A percentile compares a stretch with the other conserved stretches of the same genome.
Conservation (phyloP, 176 grass and related monocot genomes). For the Miscanthus lutarioriparius region DNA sequence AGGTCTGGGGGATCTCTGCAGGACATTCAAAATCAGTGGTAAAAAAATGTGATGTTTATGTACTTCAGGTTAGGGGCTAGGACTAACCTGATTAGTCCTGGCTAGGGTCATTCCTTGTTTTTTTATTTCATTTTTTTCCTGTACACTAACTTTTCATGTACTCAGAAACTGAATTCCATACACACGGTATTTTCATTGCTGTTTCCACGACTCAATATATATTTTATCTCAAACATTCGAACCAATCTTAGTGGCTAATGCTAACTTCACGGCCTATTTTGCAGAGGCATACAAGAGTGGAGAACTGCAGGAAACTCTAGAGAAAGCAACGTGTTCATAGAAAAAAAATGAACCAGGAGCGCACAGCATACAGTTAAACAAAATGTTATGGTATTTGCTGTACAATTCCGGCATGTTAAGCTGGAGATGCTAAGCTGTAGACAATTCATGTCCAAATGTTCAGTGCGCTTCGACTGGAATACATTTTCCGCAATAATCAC, state of each 20-base stretch:
- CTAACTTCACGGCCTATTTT: conserved; percentile 3
- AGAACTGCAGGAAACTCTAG: conserved; percentile 67
- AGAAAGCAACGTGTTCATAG: conserved; percentile 67
- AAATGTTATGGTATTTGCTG: neutral
- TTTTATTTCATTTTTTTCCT: too few species aligned
- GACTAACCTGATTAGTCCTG: neutral
- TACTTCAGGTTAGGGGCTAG: neutral
- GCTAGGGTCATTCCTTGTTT: neutral
- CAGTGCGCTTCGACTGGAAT: neutral
- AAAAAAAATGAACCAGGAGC: neutral
- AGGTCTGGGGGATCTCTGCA: neutral
- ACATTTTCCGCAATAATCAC: neutral
- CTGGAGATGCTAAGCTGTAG: neutral
- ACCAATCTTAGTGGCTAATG: neutral
- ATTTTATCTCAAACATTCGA: conserved; percentile 4
- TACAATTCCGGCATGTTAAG: neutral
- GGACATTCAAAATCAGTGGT: neutral
- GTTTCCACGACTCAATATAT: neutral
- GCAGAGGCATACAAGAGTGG: conserved; percentile 85
- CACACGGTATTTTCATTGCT: neutral
- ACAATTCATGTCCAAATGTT: neutral
- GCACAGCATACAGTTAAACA: neutral
- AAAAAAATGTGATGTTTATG: neutral
- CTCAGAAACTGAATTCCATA: neutral
- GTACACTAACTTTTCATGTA: neutral